phyloP scores from a whole-genome alignment of 163 green algal species.

The Trebouxiophyceae sp. region DNA sequence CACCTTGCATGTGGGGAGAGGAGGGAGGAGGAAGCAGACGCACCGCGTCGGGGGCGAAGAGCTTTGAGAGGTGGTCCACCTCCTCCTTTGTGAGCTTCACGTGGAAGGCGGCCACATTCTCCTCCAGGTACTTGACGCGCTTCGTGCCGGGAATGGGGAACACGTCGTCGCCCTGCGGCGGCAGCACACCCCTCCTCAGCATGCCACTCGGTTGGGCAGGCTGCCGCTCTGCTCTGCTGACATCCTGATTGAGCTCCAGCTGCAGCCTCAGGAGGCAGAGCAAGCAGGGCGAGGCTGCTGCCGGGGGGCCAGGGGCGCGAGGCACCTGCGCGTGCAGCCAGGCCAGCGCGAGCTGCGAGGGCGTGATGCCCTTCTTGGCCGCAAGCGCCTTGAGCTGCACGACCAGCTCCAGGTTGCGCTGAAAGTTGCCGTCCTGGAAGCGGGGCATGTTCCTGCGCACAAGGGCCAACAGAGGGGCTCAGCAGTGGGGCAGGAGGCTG shows the following conservation, averaged over 20 bases:
- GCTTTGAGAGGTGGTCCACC: constrained; percentile 15
- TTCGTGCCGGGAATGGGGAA: constrained; percentile 47
- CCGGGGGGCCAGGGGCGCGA: neutral
- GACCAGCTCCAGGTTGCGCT: constrained; percentile 52
- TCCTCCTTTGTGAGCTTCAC: constrained; percentile 30
- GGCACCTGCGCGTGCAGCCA: constrained; percentile 39
- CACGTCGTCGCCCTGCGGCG: constrained; percentile 36
- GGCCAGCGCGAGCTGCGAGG: constrained; percentile 55
- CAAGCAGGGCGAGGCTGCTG: neutral
- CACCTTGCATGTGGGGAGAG: no score
- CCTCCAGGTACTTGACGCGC: constrained; percentile 17
- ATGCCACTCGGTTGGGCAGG: neutral
- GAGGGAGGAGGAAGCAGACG: neutral
- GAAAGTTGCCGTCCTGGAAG: constrained; percentile 22
- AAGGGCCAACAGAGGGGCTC: neutral
- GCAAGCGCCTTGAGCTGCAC: constrained; percentile 36
- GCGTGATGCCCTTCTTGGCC: constrained; percentile 31
- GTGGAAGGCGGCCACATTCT: constrained; percentile 14
- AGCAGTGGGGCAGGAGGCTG: neutral
- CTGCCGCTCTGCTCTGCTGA: no score
- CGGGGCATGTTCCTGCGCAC: constrained; percentile 9
- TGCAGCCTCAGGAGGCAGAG: no score
- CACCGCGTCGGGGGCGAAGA: neutral
- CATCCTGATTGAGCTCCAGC: no score
- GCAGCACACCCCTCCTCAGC: neutral